These are phyloP conservation scores for Ajuga chamaepitys DNA, from an alignment of 257 asterid genomes.

Conservation along the genomic window DNA sequence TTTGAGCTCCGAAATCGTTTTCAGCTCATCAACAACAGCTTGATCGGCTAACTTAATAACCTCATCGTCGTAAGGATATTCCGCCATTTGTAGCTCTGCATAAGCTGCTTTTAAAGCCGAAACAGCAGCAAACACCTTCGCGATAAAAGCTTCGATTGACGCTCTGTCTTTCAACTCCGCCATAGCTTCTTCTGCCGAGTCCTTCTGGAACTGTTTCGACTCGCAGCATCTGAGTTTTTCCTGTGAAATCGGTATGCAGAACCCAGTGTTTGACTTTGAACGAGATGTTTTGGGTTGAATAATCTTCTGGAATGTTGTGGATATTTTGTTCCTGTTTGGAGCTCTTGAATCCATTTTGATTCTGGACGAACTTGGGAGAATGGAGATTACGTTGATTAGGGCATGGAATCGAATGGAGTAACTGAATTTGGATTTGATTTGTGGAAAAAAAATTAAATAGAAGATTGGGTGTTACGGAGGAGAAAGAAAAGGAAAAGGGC, in stretches of 20 bases:
- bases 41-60: slow-evolving; percentile 81
- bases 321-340: slow-evolving; percentile 43
- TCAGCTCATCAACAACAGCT: slow-evolving; percentile 73
- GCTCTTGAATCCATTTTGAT: slow-evolving; percentile 54
- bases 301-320: slow-evolving; percentile 53
- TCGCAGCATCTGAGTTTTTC: slow-evolving; percentile 85
- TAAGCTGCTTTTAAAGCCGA: slow-evolving; percentile 87
- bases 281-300: slow-evolving; percentile 37
- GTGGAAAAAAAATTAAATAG: no score
- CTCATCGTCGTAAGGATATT: slow-evolving; percentile 68
- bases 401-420: slow-evolving; percentile 12
- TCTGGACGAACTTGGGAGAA: no score
- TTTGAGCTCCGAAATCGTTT: slow-evolving; percentile 72
- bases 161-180: slow-evolving; percentile 52
- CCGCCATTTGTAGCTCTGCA: slow-evolving; percentile 93
- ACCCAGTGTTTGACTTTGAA: slow-evolving; percentile 45
- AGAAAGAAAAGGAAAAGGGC: no score
- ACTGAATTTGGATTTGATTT: background rate
- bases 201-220: slow-evolving; percentile 49
- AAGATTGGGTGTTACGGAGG: no score
- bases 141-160: slow-evolving; percentile 75
- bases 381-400: background rate
- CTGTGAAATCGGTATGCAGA: slow-evolving; percentile 69
- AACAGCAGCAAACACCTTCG: slow-evolving; percentile 82
- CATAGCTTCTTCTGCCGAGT: slow-evolving; percentile 51